phyloP scores from a whole-genome alignment of 306 rosid genomes.

The Ceratonia siliqua region DNA sequence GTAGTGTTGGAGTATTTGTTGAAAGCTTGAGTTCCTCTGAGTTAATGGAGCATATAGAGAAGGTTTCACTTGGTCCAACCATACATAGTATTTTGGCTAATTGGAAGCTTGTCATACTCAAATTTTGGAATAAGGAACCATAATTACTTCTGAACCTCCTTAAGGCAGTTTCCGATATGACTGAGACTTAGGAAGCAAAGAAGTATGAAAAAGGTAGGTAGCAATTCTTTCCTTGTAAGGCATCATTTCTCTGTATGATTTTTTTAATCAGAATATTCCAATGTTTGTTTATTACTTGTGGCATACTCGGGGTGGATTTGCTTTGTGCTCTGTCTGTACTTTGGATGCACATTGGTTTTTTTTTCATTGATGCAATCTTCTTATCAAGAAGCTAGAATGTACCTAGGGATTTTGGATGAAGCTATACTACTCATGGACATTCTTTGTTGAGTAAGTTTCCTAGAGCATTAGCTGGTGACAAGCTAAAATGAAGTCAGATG shows the following conservation, averaged over 20 bases:
- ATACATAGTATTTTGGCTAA: constrained; percentile 48
- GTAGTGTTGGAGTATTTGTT: constrained; percentile 66
- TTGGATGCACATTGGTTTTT: too few relatives aligned
- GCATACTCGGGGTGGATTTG: neutral
- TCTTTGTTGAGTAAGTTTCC: neutral
- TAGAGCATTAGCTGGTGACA: too few relatives aligned
- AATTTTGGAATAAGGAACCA: too few relatives aligned
- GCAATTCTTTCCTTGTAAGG: constrained; percentile 17
- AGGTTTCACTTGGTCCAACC: constrained; percentile 34
- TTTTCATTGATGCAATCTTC: neutral
- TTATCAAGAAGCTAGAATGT: neutral
- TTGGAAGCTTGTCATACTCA: constrained; percentile 61
- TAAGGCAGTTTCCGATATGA: too few relatives aligned
- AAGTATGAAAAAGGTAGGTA: constrained; percentile 47
- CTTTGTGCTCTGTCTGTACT: too few relatives aligned
- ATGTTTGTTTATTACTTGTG: neutral
- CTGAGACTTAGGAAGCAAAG: too few relatives aligned
- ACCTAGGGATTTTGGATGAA: constrained; percentile 17
- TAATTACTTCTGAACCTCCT: too few relatives aligned
- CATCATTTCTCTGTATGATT: neutral
- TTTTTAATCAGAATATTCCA: neutral
- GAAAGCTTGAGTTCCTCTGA: constrained; percentile 54
- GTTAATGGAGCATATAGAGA: constrained; percentile 36
- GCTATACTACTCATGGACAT: neutral
- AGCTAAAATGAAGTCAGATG: too few relatives aligned